Conservation (phyloP, 1,284 basidiomycete species). For the Apiotrichum veenhuisii region DNA sequence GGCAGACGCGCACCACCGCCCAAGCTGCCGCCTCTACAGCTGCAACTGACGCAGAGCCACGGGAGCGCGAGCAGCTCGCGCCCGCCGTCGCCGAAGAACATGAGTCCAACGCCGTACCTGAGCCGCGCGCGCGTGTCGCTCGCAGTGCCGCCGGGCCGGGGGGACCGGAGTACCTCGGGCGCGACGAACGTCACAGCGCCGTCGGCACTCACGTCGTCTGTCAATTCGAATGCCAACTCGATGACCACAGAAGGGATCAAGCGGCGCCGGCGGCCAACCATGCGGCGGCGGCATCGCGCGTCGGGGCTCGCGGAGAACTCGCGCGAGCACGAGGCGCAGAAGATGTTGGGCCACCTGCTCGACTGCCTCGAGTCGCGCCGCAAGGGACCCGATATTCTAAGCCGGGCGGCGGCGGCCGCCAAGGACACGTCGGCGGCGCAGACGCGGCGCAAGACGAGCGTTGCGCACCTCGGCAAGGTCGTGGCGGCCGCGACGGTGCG, state of each 20-base stretch:
- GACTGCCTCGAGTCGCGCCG: constrained; percentile 35
- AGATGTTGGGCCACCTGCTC: constrained; percentile 37
- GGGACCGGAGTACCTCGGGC: neutral
- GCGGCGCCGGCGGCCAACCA: constrained; percentile 4
- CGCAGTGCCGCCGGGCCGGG: neutral
- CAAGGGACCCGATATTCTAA: constrained; percentile 33
- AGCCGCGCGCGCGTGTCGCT: neutral
- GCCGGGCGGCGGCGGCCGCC: constrained; percentile 29
- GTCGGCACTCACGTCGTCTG: neutral
- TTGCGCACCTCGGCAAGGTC: constrained; percentile 24
- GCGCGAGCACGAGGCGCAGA: constrained; percentile 42
- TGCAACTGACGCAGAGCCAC: neutral
- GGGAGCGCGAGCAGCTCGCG: neutral
- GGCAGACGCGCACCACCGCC: no score
- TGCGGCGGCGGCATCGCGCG: constrained; percentile 4
- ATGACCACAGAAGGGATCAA: neutral
- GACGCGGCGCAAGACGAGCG: constrained; percentile 23
- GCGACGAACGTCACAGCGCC: neutral
- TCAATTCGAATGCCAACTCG: no score
- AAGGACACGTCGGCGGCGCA: constrained; percentile 9
- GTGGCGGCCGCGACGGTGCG: constrained; percentile 19
- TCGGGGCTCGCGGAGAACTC: constrained; percentile 9
- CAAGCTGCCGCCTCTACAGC: constrained; percentile 13
- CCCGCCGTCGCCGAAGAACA: neutral
- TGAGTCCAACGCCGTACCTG: neutral